Conservation (phyloP, 179 eudicot genomes). For the Corrigiola litoralis region DNA sequence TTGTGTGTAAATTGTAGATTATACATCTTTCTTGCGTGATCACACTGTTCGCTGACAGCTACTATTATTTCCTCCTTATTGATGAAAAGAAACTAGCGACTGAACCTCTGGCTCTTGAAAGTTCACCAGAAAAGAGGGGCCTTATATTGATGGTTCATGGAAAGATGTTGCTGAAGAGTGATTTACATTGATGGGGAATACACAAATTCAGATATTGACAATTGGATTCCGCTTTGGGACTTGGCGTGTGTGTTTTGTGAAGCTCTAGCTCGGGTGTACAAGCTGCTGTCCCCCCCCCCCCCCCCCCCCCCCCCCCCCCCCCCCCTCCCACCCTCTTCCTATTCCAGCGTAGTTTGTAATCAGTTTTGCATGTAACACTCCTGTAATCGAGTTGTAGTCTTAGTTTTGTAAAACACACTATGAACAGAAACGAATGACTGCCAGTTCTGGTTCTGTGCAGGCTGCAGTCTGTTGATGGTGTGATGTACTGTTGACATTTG, state of each 20-base stretch:
- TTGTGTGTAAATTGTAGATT: neutral
- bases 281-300: neutral
- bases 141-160: neutral
- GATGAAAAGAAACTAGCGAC: neutral
- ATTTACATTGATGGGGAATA: neutral
- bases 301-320: too few species aligned
- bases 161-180: slow-evolving; percentile 3
- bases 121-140: neutral
- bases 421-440: too few species aligned
- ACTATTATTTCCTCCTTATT: neutral
- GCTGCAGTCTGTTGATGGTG: too few species aligned
- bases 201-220: neutral
- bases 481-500: too few species aligned
- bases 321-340: too few species aligned
- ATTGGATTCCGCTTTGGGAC: neutral
- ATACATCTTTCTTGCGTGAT: slow-evolving; percentile 1
- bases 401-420: too few species aligned
- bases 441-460: too few species aligned
- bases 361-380: too few species aligned
- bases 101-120: neutral
- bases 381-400: too few species aligned
- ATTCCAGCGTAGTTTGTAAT: too few species aligned
- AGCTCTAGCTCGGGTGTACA: slow-evolving; percentile 7
- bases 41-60: neutral
- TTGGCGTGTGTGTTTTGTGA: slow-evolving; percentile 2